These are phyloP conservation scores for Allium cepa DNA, from an alignment of 106 monocot genomes.

Conservation along the genomic window DNA sequence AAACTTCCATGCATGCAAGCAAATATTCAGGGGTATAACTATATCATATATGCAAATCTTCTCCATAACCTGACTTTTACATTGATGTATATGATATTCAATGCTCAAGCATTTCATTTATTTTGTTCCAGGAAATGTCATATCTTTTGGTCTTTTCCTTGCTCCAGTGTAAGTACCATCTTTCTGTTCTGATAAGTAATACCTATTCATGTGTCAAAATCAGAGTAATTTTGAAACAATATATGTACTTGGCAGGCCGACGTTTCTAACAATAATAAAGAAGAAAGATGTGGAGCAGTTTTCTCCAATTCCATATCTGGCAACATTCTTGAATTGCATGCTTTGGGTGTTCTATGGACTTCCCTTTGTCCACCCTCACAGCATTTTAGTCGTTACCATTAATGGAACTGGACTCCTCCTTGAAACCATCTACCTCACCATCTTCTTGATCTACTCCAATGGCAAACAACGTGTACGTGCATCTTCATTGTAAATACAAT, in stretches of 20 bases:
- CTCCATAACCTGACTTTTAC: no score
- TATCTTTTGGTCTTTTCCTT: slow-evolving; percentile 61
- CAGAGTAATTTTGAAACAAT: neutral
- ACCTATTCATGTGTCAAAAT: neutral
- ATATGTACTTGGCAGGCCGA: slow-evolving; percentile 8
- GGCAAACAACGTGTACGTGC: neutral
- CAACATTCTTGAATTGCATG: slow-evolving; percentile 55
- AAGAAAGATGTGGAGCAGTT: slow-evolving; percentile 44
- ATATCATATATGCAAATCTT: no score
- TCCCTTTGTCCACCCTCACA: slow-evolving; percentile 36
- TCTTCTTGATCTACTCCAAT: slow-evolving; percentile 39
- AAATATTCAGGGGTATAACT: neutral
- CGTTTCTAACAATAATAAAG: slow-evolving; percentile 31
- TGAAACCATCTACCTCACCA: slow-evolving; percentile 24
- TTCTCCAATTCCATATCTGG: slow-evolving; percentile 55
- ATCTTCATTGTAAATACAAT: no score
- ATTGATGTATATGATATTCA: neutral
- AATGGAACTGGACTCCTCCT: slow-evolving; percentile 30
- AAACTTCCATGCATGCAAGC: neutral
- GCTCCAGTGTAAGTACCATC: slow-evolving; percentile 25
- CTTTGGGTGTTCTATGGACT: slow-evolving; percentile 61
- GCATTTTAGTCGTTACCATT: slow-evolving; percentile 50
- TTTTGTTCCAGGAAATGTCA: slow-evolving; percentile 22
- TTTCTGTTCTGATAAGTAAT: neutral
- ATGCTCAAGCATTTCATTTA: neutral